A percentile compares a stretch with the other conserved stretches of the same genome.
Conservation (phyloP, 2,329 filamentous ascomycete species). For the Ophiostoma tasmaniense region DNA sequence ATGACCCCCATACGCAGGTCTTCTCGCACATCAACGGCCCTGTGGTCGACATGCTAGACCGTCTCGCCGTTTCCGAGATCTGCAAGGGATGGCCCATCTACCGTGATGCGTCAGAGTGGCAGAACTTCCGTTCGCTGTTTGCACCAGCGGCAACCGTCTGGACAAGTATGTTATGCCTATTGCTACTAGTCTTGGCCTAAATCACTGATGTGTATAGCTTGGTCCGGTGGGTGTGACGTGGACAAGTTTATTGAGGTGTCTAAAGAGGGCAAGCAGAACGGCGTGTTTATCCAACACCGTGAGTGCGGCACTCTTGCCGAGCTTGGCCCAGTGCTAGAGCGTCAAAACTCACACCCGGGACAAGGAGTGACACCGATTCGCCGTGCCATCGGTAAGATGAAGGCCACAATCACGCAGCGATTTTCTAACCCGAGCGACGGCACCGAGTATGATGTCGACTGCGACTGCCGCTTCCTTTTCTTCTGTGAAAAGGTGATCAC, state of each 20-base stretch:
- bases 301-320: conserved; percentile 28
- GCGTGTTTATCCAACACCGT: conserved; percentile 50
- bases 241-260: conserved; percentile 43
- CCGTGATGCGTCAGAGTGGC: conserved; percentile 44
- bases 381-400: conserved; percentile 35
- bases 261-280: conserved; percentile 40
- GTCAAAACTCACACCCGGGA: conserved; percentile 19
- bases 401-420: conserved; percentile 43
- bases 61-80: conserved; percentile 40
- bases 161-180: conserved; percentile 35
- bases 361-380: conserved; percentile 27
- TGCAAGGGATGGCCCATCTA: conserved; percentile 48
- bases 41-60: conserved; percentile 33
- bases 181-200: not conserved
- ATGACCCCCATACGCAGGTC: conserved; percentile 26
- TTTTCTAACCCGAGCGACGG: conserved; percentile 29
- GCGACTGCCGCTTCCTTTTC: conserved; percentile 43
- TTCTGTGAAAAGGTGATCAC: conserved; percentile 31
- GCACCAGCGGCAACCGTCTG: conserved; percentile 39
- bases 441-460: conserved; percentile 40
- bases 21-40: conserved; percentile 41
- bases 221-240: conserved; percentile 35
- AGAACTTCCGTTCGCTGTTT: conserved; percentile 43
- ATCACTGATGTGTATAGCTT: conserved; percentile 26
- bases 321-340: conserved; percentile 21